Conservation (phyloP, 179 eudicot species). For the Monotropa hypopitys region DNA sequence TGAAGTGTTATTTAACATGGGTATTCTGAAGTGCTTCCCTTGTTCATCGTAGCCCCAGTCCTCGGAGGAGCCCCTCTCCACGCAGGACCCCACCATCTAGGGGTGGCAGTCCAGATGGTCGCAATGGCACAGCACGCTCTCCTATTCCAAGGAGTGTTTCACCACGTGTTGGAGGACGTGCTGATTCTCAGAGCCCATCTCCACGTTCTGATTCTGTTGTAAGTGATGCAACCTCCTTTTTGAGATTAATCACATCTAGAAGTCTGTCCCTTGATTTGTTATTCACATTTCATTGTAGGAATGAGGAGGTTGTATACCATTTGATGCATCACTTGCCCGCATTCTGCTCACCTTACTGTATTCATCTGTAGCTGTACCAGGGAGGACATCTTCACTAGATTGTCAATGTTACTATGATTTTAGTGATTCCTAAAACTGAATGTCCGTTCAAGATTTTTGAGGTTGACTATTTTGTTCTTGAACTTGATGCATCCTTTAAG, state of each 20-base stretch:
- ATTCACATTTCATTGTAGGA: conserved; percentile 17
- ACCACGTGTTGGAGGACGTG: conserved; percentile 37
- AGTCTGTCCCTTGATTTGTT: not conserved
- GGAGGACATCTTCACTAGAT: conserved; percentile 7
- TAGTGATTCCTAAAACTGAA: conserved; percentile 17
- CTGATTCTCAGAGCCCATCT: conserved; percentile 64
- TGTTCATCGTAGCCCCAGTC: conserved; percentile 50
- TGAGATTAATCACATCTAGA: not conserved
- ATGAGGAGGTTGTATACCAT: not conserved
- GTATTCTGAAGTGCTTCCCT: conserved; percentile 48
- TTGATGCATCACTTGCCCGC: conserved; percentile 1
- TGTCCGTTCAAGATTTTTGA: conserved; percentile 7
- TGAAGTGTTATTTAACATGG: conserved; percentile 1
- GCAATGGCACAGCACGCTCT: conserved; percentile 33
- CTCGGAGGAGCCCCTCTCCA: conserved; percentile 60
- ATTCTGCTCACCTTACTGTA: not conserved
- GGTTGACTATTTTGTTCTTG: conserved; percentile 19
- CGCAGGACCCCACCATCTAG: conserved; percentile 36
- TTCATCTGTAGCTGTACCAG: conserved; percentile 2
- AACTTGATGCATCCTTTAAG: conserved; percentile 4
- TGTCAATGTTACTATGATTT: conserved; percentile 8
- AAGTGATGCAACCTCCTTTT: conserved; percentile 17
- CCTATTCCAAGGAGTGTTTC: conserved; percentile 43
- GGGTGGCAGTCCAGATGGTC: conserved; percentile 45
- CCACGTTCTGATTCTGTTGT: conserved; percentile 75